Evolutionary conservation across 768 basidiomycete genomes (phyloP), one percentile per base, ranked within the genome.

Genomic region (Tubosaeta sp.): DNA sequence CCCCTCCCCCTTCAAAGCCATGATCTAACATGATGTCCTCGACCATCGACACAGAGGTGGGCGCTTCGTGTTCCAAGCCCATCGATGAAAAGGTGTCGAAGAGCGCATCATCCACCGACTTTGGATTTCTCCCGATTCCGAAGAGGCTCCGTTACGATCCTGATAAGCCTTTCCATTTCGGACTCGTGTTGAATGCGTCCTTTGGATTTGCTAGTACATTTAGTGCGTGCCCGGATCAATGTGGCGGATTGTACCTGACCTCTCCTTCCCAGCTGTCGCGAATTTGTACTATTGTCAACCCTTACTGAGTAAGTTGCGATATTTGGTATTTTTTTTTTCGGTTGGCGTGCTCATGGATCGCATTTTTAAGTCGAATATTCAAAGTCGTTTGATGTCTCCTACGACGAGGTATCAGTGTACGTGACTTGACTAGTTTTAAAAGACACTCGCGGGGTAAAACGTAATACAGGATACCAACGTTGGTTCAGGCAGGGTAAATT

Each of bases 271-370:
- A 86, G 84, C 71, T 38, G 82, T 82, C 13, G 78, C 82, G n/a
- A 92, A 92, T 60, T 63, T 92, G 42, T 92, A 91, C 62, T 93
- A 91, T 57, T 87, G 84, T 54, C 87, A 90, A 70, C 90, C 90
- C 0, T 63, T 93, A 58, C 69, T 91, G 13, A 87, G 89, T 82
- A 63, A 55, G 76, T 70, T 54, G 30, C 55, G 14, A 0, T 16
- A 2, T 18, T 8, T 10, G 9, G n/a, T n/a, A n/a, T n/a, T n/a
- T 12, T 11, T 4, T 11, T n/a, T 13, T 21, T 34, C 41, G 11
- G 10, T 39, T 10, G 11, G 27, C 16, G 13, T 46, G 24, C 40
- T 56, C 27, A 44, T 35, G 30, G 21, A 14, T 16, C n/a, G 12
- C n/a, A n/a, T n/a, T 39, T 49, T 42, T 11, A 44, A 68, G 66